Base-by-base conservation (phyloP, 805 yeast species). In the Wickerhamomyces mucosus region DNA sequence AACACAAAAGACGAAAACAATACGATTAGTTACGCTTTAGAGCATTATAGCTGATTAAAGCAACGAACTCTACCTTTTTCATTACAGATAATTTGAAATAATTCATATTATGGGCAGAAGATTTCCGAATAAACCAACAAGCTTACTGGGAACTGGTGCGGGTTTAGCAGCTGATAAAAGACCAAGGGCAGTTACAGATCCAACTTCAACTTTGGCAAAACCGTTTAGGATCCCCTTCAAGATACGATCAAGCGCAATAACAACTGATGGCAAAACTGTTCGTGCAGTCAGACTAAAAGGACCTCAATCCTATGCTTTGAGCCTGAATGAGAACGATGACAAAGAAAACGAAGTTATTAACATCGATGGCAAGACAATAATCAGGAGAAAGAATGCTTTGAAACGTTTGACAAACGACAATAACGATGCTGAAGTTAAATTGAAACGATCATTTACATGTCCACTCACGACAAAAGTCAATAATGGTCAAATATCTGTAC, bases 211-310 rank as follows among this genome's bases (percentile, higher is more conserved):
- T 15, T 58, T 81, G n/a, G 56, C 75, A 3, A 72, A 64, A 45
- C 94, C 94, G 0, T 82, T 81, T 56, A 70, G 63, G 37, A 67
- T 79, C 1, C 94, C 94, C 1, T 69, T 77, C 35, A 56, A 50
- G 37, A 38, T 40, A 3, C 31, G 55, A 15, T 45, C 51, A 4
- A 37, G 46, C 25, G 50, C 51, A 15, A 11, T 40, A 10, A 42
- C 47, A 9, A 29, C 30, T 11, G 33, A 35, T 7, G 49, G 45
- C 4, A 46, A 37, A 30, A 28, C 42, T 7, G 48, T 50, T 2
- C 40, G 62, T 22, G 26, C 41, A 23, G 58, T 56, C 2, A 45
- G 55, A 17, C 59, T 63, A 29, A 49, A 42, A 27, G 61, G 51
- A 5, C 70, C 70, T 0, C 39, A 45, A 3, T 55, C 68, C 0